Conservation (phyloP, 1,284 basidiomycete species). For the Psilocybe mexicana region DNA sequence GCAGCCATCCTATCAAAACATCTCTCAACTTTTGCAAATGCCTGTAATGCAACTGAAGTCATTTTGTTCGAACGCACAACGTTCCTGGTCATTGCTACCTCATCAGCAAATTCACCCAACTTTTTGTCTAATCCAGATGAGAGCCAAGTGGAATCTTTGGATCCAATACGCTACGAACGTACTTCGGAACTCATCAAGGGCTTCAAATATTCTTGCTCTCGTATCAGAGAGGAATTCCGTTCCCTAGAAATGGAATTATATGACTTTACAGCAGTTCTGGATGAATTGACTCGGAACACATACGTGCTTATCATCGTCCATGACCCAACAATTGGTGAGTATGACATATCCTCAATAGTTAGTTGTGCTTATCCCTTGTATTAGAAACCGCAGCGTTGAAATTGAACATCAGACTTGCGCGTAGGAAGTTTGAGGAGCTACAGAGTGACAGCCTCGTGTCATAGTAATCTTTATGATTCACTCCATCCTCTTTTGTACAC, state of each 20-base stretch:
- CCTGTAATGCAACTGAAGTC: conserved; percentile 90
- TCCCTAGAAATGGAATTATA: conserved; percentile 80
- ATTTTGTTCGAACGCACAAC: conserved; percentile 97
- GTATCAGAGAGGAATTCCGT: conserved; percentile 79
- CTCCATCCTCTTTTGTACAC: conserved; percentile 11
- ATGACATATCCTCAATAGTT: background rate
- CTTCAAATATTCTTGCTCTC: conserved; percentile 90
- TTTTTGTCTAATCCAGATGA: conserved; percentile 28
- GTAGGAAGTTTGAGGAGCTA: conserved; percentile 81
- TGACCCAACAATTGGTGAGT: conserved; percentile 81
- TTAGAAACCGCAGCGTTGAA: conserved; percentile 82
- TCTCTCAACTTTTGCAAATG: conserved; percentile 80
- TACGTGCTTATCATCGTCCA: conserved; percentile 91
- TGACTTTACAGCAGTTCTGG: conserved; percentile 90
- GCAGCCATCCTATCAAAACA: conserved; percentile 86
- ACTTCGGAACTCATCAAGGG: conserved; percentile 95
- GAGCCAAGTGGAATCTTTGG: conserved; percentile 48
- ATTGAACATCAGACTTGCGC: conserved; percentile 80
- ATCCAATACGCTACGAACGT: conserved; percentile 89
- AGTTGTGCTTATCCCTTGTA: conserved; percentile 3
- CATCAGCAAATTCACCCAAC: conserved; percentile 44
- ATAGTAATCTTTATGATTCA: conserved; percentile 17
- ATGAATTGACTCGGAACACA: conserved; percentile 92
- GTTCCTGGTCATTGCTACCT: conserved; percentile 93
- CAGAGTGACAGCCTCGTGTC: conserved; percentile 62